These are phyloP conservation scores for Juglanconis oblonga DNA, from an alignment of 2,329 filamentous ascomycete genomes.

Conservation along the genomic window DNA sequence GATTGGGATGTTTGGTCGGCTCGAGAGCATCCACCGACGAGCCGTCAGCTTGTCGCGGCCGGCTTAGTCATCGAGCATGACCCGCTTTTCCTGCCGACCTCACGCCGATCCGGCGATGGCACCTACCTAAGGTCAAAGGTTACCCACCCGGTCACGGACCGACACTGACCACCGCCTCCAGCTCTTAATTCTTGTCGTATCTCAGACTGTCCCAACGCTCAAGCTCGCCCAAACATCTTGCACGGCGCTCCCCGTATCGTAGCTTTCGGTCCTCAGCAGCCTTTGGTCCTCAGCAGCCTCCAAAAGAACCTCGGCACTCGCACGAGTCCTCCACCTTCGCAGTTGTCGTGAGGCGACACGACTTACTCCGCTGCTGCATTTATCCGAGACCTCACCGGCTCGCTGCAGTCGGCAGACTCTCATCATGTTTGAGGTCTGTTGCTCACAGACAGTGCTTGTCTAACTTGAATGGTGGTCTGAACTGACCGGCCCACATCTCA, in stretches of 20 bases:
- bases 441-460: too few relatives aligned
- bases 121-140: too few relatives aligned
- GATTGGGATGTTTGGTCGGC: neutral
- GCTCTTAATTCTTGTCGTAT: too few relatives aligned
- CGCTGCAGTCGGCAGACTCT: neutral
- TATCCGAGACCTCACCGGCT: neutral
- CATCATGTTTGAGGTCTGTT: constrained; percentile 17
- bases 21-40: neutral
- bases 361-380: neutral
- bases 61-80: neutral
- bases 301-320: neutral
- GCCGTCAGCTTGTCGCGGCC: neutral
- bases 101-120: neutral
- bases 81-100: neutral
- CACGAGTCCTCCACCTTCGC: neutral
- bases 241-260: too few relatives aligned
- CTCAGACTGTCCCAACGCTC: too few relatives aligned
- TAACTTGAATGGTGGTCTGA: neutral
- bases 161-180: too few relatives aligned
- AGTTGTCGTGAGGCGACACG: neutral
- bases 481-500: constrained; percentile 11
- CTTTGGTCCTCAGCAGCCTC: too few relatives aligned
- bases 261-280: too few relatives aligned
- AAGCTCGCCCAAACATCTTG: too few relatives aligned
- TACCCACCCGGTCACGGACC: too few relatives aligned